Evolutionary conservation across 306 rosid species (phyloP).

Genomic region (Prinsepia uniflora): DNA sequence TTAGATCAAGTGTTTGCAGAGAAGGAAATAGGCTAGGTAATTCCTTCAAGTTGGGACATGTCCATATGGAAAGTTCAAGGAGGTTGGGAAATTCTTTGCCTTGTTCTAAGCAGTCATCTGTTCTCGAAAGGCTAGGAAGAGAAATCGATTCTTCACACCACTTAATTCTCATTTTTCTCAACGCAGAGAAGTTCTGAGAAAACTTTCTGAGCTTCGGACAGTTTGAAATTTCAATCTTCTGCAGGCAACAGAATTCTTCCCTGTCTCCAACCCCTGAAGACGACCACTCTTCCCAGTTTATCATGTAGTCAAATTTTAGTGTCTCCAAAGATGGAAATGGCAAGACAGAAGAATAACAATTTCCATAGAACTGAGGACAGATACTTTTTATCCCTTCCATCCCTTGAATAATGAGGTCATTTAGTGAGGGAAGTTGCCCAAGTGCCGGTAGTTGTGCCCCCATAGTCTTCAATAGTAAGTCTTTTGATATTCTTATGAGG

Average conservation of each 20-base stretch:
- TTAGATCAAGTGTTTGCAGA: slow-evolving; percentile 21
- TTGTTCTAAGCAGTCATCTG: not conserved
- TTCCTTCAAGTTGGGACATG: slow-evolving; percentile 29
- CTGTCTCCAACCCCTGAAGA: slow-evolving; percentile 28
- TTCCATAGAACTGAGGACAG: slow-evolving; percentile 22
- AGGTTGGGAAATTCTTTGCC: slow-evolving; percentile 29
- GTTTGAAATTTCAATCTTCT: slow-evolving; percentile 25
- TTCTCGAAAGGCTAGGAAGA: slow-evolving; percentile 15
- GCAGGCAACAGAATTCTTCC: slow-evolving; percentile 20
- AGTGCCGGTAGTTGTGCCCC: slow-evolving; percentile 36
- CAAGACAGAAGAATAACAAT: slow-evolving; percentile 4
- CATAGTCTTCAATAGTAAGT: slow-evolving; percentile 26
- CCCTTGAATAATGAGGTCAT: slow-evolving; percentile 29
- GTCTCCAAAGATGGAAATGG: slow-evolving; percentile 31
- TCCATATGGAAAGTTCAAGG: slow-evolving; percentile 23
- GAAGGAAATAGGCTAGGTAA: slow-evolving; percentile 28
- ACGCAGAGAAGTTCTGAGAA: slow-evolving; percentile 19
- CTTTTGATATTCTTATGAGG: slow-evolving; percentile 25
- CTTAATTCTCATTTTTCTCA: slow-evolving; percentile 27
- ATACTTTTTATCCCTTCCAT: slow-evolving; percentile 18
- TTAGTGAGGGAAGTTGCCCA: slow-evolving; percentile 30
- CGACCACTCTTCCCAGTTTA: slow-evolving; percentile 32
- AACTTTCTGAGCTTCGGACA: slow-evolving; percentile 32
- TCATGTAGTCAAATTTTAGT: slow-evolving; percentile 26
- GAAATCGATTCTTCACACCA: slow-evolving; percentile 26